Conservation (phyloP, 352 stramenopile genomes). For the Phytophthora fragariae region DNA sequence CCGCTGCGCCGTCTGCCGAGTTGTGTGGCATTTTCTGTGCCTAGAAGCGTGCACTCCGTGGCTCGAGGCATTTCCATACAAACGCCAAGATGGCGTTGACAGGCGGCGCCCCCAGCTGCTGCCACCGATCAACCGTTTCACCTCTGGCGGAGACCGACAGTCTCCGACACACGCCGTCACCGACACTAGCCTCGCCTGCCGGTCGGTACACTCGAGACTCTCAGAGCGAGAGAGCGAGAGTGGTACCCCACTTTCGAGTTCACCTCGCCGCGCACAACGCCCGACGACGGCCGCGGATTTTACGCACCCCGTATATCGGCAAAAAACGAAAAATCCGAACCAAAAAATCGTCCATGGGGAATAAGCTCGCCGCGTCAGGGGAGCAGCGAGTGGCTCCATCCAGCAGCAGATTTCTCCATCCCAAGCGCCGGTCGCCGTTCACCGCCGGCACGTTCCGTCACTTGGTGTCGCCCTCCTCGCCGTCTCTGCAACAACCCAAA, state of each 20-base stretch:
- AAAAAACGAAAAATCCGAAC: not conserved
- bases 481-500: constrained; percentile 15
- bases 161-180: constrained; percentile 21
- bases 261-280: constrained; percentile 15
- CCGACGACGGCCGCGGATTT: not conserved
- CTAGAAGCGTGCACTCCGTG: too few species aligned
- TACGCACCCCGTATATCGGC: too few species aligned
- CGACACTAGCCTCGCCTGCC: constrained; percentile 12
- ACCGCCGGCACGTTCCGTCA: constrained; percentile 8
- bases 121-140: constrained; percentile 22
- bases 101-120: too few species aligned
- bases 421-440: constrained; percentile 17
- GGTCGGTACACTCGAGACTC: constrained; percentile 8
- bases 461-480: constrained; percentile 27
- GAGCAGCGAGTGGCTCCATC: constrained; percentile 15
- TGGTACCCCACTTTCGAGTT: constrained; percentile 28
- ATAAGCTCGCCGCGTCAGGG: constrained; percentile 20
- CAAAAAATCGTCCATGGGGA: constrained; percentile 35
- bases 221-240: not conserved
- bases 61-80: too few species aligned
- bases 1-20: constrained; percentile 29
- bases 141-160: constrained; percentile 26
- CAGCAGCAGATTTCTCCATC: constrained; percentile 24
- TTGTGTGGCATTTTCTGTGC: not conserved
- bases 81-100: too few species aligned